A percentile compares a stretch with the other conserved stretches of the same genome.
Evolutionary conservation across 345 rosid genomes (phyloP).

Genomic region (Syzygium oleosum): DNA sequence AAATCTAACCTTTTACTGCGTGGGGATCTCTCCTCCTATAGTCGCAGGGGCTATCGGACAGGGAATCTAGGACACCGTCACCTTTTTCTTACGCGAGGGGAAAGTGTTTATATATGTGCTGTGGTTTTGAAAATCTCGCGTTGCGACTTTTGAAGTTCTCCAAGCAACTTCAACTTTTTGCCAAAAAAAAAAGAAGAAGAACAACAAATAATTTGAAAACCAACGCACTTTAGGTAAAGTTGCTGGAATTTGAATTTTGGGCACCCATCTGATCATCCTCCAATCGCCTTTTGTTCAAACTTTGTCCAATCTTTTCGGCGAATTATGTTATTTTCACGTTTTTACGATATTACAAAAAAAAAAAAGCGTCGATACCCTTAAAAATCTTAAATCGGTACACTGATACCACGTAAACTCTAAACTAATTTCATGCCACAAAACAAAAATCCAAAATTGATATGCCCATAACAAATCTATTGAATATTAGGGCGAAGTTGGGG

Average conservation of each 20-base stretch:
- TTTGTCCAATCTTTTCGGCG: background rate
- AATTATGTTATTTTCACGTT: background rate
- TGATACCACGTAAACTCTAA: background rate
- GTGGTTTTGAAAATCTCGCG: background rate
- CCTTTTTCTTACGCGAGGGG: background rate
- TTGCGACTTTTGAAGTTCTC: background rate
- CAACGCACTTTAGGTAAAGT: background rate
- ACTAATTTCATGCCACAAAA: accelerated
- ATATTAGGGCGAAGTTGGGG: background rate
- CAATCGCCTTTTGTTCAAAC: background rate
- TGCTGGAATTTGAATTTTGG: background rate
- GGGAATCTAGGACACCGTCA: background rate
- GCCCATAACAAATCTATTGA: background rate
- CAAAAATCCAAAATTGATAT: accelerated
- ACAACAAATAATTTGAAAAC: background rate
- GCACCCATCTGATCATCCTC: background rate
- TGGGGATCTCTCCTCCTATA: background rate
- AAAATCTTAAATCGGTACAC: background rate
- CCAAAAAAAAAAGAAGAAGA: background rate
- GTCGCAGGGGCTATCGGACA: background rate
- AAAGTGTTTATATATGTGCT: background rate
- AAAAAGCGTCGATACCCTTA: no score
- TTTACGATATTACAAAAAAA: no score
- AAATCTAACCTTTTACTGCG: background rate
- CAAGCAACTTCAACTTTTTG: background rate